phyloP scores from a whole-genome alignment of 2,329 filamentous ascomycete genomes.

The Claviceps fusiformis region DNA sequence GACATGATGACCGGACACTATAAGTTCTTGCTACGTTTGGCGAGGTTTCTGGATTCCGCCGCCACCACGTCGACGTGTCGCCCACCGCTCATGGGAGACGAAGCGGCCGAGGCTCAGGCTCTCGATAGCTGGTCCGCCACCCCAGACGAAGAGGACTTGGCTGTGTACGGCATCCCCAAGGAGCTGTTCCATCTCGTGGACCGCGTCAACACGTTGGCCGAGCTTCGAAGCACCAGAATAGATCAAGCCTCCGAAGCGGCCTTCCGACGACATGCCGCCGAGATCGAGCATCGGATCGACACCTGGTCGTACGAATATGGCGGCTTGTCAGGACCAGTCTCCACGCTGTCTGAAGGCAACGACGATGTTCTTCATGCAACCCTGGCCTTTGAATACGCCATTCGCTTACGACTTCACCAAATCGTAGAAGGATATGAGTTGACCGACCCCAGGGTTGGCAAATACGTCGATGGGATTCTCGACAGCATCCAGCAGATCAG shows the following conservation, averaged over 20 bases:
- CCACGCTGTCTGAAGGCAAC: slow-evolving; percentile 9
- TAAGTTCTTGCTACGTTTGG: slow-evolving; percentile 22
- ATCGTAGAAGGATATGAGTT: slow-evolving; percentile 28
- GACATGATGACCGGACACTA: slow-evolving; percentile 24
- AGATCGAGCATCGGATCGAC: slow-evolving; percentile 23
- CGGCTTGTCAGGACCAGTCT: slow-evolving; percentile 13
- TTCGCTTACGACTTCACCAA: slow-evolving; percentile 28
- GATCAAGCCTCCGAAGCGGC: slow-evolving; percentile 16
- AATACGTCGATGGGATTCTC: slow-evolving; percentile 21
- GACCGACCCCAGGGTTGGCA: slow-evolving; percentile 19
- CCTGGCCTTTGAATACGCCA: slow-evolving; percentile 25
- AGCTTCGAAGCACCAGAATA: slow-evolving; percentile 18
- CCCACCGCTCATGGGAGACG: slow-evolving; percentile 20
- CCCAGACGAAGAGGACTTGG: slow-evolving; percentile 19
- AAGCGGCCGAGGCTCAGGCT: slow-evolving; percentile 15
- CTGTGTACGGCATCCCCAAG: slow-evolving; percentile 23
- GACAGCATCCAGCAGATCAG: slow-evolving; percentile 24
- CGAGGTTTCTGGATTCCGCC: slow-evolving; percentile 20
- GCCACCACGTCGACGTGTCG: slow-evolving; percentile 21
- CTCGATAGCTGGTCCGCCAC: slow-evolving; percentile 14
- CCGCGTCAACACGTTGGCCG: slow-evolving; percentile 19
- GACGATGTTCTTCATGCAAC: slow-evolving; percentile 22
- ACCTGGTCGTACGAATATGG: slow-evolving; percentile 22
- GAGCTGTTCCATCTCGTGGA: slow-evolving; percentile 21
- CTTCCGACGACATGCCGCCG: slow-evolving; percentile 16